Evolutionary conservation across 2,329 filamentous ascomycete genomes (phyloP), one percentile per base, ranked within the genome.

Genomic region (Cladophialophora chaetospira): DNA sequence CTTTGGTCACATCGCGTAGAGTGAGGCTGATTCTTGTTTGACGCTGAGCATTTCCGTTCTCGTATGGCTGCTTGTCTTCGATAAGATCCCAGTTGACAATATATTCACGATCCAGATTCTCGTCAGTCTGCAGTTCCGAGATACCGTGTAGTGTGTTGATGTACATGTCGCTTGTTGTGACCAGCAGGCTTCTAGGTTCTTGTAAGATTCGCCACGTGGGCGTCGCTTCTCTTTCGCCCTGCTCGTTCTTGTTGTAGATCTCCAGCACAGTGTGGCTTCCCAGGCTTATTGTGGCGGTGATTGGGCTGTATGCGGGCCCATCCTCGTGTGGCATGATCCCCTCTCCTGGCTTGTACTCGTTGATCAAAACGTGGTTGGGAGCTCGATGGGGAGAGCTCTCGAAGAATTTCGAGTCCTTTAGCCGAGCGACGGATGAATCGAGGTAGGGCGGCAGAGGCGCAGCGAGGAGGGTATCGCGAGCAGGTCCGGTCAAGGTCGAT

Each of bases 261-360:
- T 96, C 87, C 49, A 97, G 78, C 56, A 93, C 90, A 6, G 96
- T 77, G 45, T 84, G 84, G 8, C 84, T 84, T 0, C 90, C 90
- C 5, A 99, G 76, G 73, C 90, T 96, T 61, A 97, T 87, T 1
- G 94, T 97, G 63, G 91, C 94, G 10, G 97, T 93, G 11, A 95
- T 85, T 1, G 88, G 88, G 69, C 88, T 82, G 70, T 99, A 99
- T 8, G 93, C 90, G 6, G 82, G 76, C 1, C 93, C 94, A 71
- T 99, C 93, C 78, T 97, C 94, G 71, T 97, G 93, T 44, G 92
- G 87, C 89, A 97, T 96, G 64, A 97, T 97, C n/a, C 93, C 93
- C 61, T 96, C 84, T 1, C 89, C 90, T 0, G 89, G 85, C 1
- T 81, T 80, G 71, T 97, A 99, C 71, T 97, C 92, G 69, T 99